Conservation (phyloP, 2,329 filamentous ascomycete species). For the Fusarium coffeatum region DNA sequence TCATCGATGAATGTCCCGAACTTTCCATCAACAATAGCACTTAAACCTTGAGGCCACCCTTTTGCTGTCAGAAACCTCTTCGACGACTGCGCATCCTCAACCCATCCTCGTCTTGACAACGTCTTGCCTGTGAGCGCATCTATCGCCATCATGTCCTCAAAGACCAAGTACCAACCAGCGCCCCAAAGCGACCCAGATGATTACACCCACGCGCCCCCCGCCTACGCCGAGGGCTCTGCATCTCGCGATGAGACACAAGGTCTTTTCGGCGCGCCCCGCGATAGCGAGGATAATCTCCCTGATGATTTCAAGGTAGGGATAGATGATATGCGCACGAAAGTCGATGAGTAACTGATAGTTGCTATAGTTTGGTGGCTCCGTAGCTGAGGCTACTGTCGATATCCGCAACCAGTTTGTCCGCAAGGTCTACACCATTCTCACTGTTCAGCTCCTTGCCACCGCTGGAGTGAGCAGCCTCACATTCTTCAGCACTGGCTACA, state of each 20-base stretch:
- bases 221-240: conserved; percentile 72
- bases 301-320: conserved; percentile 90
- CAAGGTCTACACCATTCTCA: conserved; percentile 98
- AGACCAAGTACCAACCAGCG: conserved; percentile 84
- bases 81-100: neutral
- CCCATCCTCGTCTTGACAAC: neutral
- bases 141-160: conserved; percentile 70
- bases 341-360: conserved; percentile 26
- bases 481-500: conserved; percentile 85
- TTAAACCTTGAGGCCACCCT: conserved; percentile 20
- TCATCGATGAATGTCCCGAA: conserved; percentile 39
- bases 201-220: conserved; percentile 84
- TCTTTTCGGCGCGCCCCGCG: conserved; percentile 75
- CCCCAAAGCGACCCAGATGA: conserved; percentile 89
- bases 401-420: conserved; percentile 97
- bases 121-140: neutral
- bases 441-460: conserved; percentile 90
- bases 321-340: neutral
- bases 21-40: conserved; percentile 28
- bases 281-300: conserved; percentile 89
- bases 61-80: neutral
- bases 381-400: conserved; percentile 92
- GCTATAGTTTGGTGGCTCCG: conserved; percentile 84
- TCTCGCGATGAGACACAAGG: conserved; percentile 65
- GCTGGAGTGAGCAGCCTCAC: conserved; percentile 82